A percentile compares a stretch with the other conserved stretches of the same genome.
phyloP scores from a whole-genome alignment of 129 eudicot genomes.

The Silybum marianum region DNA sequence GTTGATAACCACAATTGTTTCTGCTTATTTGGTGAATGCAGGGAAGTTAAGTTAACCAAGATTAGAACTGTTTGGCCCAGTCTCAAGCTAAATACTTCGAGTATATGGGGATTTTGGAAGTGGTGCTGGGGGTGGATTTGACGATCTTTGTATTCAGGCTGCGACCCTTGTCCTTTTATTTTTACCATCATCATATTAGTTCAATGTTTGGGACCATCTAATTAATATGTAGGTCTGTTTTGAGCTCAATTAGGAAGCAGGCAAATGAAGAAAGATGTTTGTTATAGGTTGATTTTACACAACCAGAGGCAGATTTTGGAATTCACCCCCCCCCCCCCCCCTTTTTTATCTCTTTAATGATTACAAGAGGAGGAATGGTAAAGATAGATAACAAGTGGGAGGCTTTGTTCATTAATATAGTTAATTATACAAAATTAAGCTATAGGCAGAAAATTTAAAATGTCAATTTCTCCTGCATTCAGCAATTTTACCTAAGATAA shows the following conservation, averaged over 20 bases:
- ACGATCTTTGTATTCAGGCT: not conserved
- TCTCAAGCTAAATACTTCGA: not conserved
- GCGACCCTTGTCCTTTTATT: too few relatives aligned
- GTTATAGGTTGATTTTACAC: not conserved
- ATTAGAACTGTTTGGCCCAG: not conserved
- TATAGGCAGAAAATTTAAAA: not conserved
- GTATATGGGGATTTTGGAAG: not conserved
- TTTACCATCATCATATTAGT: not conserved
- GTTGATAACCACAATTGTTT: not conserved
- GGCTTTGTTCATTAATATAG: not conserved
- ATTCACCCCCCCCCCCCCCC: too few relatives aligned
- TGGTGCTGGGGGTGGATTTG: not conserved
- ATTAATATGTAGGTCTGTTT: not conserved
- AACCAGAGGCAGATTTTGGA: not conserved
- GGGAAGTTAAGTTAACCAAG: not conserved
- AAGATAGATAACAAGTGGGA: not conserved
- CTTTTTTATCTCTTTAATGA: not conserved
- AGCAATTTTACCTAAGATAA: slow-evolving; percentile 4
- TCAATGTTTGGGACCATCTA: not conserved
- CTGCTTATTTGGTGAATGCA: not conserved
- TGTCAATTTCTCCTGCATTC: not conserved
- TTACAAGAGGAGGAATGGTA: not conserved
- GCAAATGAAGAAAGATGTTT: not conserved
- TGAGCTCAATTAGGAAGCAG: not conserved
- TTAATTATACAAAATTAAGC: not conserved